Conservation (phyloP, 1,284 basidiomycete genomes). For the Heliocybe sulcata region DNA sequence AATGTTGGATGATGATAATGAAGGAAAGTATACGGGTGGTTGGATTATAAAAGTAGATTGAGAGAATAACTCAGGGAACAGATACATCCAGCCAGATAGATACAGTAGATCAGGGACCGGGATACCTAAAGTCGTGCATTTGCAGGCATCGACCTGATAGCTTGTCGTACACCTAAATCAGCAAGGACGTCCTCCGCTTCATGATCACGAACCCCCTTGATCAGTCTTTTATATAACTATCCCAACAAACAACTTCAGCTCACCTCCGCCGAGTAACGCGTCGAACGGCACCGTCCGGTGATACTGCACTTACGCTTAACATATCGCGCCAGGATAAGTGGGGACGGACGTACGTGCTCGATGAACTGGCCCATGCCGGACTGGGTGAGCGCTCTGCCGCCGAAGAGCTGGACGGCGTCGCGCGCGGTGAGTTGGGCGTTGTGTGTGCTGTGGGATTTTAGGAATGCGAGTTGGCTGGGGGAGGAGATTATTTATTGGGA, state of each 20-base stretch:
- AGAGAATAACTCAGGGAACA: too few relatives aligned
- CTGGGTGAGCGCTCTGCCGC: constrained; percentile 73
- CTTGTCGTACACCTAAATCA: constrained; percentile 66
- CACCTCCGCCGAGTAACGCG: constrained; percentile 53
- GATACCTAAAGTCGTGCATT: constrained; percentile 38
- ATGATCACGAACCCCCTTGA: neutral
- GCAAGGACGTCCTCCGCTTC: constrained; percentile 61
- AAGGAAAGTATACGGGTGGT: too few relatives aligned
- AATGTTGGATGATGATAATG: neutral
- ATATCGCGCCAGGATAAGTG: neutral
- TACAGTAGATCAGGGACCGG: too few relatives aligned
- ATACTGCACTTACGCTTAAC: constrained; percentile 21
- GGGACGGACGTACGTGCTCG: constrained; percentile 36
- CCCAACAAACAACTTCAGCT: neutral
- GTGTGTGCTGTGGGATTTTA: constrained; percentile 70
- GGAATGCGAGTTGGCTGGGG: constrained; percentile 48
- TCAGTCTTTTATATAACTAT: neutral
- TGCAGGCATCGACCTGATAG: constrained; percentile 57
- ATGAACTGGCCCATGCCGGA: constrained; percentile 68
- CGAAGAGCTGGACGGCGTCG: constrained; percentile 78
- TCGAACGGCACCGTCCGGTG: constrained; percentile 64
- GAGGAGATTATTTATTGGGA: neutral
- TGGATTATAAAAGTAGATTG: too few relatives aligned
- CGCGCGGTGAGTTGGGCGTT: constrained; percentile 67
- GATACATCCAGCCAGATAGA: too few relatives aligned